Evolutionary conservation across 371 early-diverging fungal genomes (phyloP).

Genomic region (Cokeromyces recurvatus): DNA sequence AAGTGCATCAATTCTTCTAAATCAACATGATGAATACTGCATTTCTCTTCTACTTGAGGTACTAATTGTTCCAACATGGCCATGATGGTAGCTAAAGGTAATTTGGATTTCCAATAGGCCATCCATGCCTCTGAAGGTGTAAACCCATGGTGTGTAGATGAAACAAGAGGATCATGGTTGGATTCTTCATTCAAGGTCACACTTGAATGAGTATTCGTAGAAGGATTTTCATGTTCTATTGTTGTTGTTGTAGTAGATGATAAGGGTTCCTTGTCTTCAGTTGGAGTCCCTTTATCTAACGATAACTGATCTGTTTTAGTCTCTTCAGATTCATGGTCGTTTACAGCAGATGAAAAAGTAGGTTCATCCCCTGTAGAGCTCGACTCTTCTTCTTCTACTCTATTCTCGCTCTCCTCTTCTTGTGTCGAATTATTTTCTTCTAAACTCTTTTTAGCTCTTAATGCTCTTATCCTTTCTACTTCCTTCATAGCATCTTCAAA

Average conservation of each 20-base stretch:
- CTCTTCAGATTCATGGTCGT: no score
- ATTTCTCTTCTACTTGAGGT: constrained; percentile 58
- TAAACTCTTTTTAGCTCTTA: constrained; percentile 23
- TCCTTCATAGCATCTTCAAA: constrained; percentile 49
- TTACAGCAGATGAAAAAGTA: no score
- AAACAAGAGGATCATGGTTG: no score
- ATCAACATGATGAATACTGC: constrained; percentile 1
- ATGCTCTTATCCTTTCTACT: constrained; percentile 44
- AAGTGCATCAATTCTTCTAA: constrained; percentile 11
- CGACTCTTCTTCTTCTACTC: background rate
- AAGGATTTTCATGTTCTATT: no score
- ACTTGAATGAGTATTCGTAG: no score
- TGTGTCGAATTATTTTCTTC: background rate
- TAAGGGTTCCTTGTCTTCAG: no score
- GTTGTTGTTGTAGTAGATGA: no score
- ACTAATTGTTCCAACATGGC: constrained; percentile 54
- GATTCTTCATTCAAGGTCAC: background rate
- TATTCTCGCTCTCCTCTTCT: background rate
- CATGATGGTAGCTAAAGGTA: constrained; percentile 64
- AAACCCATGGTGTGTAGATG: constrained; percentile 2
- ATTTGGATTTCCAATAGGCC: constrained; percentile 54
- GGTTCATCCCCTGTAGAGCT: no score
- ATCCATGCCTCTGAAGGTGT: constrained; percentile 20
- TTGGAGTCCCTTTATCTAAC: no score
- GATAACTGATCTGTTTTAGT: no score